These are phyloP conservation scores for Cryphonectria nitschkei DNA, from an alignment of 2,329 filamentous ascomycete species.

Conservation along the genomic window DNA sequence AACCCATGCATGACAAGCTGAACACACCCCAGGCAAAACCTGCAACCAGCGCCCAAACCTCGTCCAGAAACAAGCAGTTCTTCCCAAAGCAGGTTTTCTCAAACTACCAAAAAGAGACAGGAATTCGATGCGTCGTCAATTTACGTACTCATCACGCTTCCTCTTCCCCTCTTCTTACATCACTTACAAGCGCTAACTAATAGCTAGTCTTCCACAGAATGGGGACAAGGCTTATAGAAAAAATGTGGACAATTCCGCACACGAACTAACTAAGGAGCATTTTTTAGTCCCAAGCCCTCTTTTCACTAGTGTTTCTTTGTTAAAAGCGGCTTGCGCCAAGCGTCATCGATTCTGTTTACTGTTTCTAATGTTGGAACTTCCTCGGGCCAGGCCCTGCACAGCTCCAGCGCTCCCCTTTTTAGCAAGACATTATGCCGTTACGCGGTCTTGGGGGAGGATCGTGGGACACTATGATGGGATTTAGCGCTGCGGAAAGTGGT, in stretches of 20 bases:
- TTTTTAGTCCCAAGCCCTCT: conserved; percentile 1
- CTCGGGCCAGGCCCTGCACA: too few relatives aligned
- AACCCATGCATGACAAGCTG: not conserved
- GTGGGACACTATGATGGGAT: not conserved
- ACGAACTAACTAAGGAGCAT: not conserved
- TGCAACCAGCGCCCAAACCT: not conserved
- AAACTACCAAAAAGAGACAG: not conserved
- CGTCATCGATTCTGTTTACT: conserved; percentile 20
- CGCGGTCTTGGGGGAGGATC: not conserved
- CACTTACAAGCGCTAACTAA: not conserved
- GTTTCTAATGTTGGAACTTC: not conserved
- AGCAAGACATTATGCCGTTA: not conserved
- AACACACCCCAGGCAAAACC: not conserved
- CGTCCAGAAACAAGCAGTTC: not conserved
- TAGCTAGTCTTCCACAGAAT: conserved; percentile 12
- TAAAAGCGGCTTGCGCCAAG: conserved; percentile 12
- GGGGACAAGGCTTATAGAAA: not conserved
- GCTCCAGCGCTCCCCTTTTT: not conserved
- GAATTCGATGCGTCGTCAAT: not conserved
- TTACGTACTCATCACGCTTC: not conserved
- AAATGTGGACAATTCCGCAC: not conserved
- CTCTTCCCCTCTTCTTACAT: not conserved
- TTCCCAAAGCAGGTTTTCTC: not conserved
- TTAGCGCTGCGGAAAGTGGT: conserved; percentile 12
- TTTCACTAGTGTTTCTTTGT: not conserved